phyloP scores from a whole-genome alignment of 73 alveolate species.

The Tetrahymena thermophila region DNA sequence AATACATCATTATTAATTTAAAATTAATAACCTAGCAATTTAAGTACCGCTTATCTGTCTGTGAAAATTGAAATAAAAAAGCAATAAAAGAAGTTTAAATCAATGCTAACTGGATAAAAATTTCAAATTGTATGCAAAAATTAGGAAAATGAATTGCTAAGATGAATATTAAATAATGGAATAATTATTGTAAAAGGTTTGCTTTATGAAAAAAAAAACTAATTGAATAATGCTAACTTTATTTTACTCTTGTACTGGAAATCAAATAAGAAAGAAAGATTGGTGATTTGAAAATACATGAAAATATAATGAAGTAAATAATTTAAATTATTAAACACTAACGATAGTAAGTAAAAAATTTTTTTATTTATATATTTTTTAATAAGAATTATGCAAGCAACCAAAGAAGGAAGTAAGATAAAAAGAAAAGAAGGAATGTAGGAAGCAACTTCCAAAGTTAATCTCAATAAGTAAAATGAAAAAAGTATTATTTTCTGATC shows the following conservation, averaged over 20 bases:
- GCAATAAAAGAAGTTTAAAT: neutral
- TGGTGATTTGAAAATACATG: neutral
- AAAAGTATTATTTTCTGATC: neutral
- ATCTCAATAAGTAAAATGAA: neutral
- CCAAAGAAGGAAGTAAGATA: too few species aligned
- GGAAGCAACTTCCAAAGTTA: neutral
- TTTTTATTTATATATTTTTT: neutral
- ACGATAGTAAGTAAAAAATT: neutral
- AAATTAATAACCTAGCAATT: neutral
- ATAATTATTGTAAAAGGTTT: too few species aligned
- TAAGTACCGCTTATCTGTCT: neutral
- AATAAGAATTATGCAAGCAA: neutral
- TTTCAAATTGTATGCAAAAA: neutral
- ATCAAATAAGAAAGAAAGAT: neutral
- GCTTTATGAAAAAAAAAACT: too few species aligned
- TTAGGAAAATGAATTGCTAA: too few species aligned
- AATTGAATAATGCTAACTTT: neutral
- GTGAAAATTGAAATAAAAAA: neutral
- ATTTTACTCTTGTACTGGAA: neutral
- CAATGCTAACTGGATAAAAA: neutral
- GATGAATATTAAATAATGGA: neutral
- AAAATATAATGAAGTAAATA: neutral
- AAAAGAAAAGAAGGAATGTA: too few species aligned
- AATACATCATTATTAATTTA: neutral
- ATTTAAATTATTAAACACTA: neutral